Evolutionary conservation across 345 rosid genomes (phyloP), one percentile per base, ranked within the genome.

Genomic region (Noccaea caerulescens): DNA sequence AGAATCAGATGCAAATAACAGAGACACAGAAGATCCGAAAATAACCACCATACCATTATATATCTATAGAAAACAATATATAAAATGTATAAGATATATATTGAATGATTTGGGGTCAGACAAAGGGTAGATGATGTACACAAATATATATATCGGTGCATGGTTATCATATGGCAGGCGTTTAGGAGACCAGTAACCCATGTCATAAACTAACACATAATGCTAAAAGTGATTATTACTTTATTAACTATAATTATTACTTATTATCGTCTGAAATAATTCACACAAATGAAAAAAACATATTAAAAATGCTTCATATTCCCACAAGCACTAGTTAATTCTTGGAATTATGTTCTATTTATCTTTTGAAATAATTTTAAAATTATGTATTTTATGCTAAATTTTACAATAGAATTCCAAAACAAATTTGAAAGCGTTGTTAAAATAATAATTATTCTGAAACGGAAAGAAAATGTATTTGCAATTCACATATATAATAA

Each of bases 171-270:
- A 66, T 32, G 53, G 72, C 72, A 51, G 53, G 67, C 54, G 54
- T 66, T 73, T 66, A 50, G 39, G 61, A 73, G 72, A 73, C 77
- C 77, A 74, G 18, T 57, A 73, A 50, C 27, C 64, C 27, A 39
- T 10, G 51, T 41, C 10, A 65, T 50, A 42, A 73, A 34, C 7
- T 23, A 34, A 66, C 10, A 59, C 61, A 42, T 14, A 56, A 66
- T 59, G 25, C 41, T 58, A 49, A 58, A 65, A 50, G 55, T 58
- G 9, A 3, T 58, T 56, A 42, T 33, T 23, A 18, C 4, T 30
- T 66, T 41, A 18, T 50, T 49, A 73, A 58, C 46, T 47, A 47
- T 25, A 46, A 27, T 57, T 55, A 33, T 10, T 14, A 56, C 44
- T 43, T 34, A 34, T 4, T 14, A 14, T 46, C 2, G 10, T 16